Evolutionary conservation across 352 stramenopile genomes (phyloP).

Genomic region (Phytophthora nicotianae): DNA sequence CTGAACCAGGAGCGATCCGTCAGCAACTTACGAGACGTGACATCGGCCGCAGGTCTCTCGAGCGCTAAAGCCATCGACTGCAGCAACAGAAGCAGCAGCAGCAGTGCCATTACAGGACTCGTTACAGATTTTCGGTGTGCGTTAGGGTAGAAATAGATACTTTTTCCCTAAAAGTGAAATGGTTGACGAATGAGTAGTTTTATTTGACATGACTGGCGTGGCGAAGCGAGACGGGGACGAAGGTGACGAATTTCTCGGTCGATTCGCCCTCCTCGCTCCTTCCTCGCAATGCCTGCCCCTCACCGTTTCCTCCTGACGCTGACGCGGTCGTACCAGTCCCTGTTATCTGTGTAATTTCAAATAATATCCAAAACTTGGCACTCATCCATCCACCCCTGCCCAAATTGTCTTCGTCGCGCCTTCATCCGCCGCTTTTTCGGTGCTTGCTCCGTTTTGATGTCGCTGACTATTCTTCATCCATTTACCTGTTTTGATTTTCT

Average conservation of each 20-base stretch:
- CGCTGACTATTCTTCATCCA: conserved; percentile 20
- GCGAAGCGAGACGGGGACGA: conserved; percentile 2
- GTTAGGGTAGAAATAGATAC: conserved; percentile 3
- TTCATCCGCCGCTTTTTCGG: conserved; percentile 43
- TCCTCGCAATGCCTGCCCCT: conserved; percentile 10
- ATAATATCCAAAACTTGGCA: conserved; percentile 44
- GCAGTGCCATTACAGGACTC: conserved; percentile 11
- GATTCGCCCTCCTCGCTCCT: conserved; percentile 3
- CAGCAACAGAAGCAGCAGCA: conserved; percentile 21
- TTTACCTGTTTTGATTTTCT: conserved; percentile 40
- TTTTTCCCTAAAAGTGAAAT: neutral
- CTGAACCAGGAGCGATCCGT: conserved; percentile 57
- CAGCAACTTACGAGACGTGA: conserved; percentile 37
- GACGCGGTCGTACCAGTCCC: conserved; percentile 26
- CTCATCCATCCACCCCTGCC: conserved; percentile 31
- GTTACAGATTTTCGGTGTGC: conserved; percentile 11
- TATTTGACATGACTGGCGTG: conserved; percentile 32
- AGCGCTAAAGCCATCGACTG: conserved; percentile 4
- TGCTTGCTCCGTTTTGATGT: conserved; percentile 18
- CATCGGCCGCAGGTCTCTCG: conserved; percentile 18
- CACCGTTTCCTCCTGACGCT: conserved; percentile 38
- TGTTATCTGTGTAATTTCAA: conserved; percentile 37
- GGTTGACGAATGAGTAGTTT: conserved; percentile 37
- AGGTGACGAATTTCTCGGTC: conserved; percentile 2
- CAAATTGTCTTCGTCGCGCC: conserved; percentile 28